These are phyloP conservation scores for Talaromyces amestolkiae DNA, from an alignment of 2,329 filamentous ascomycete genomes.

Conservation along the genomic window DNA sequence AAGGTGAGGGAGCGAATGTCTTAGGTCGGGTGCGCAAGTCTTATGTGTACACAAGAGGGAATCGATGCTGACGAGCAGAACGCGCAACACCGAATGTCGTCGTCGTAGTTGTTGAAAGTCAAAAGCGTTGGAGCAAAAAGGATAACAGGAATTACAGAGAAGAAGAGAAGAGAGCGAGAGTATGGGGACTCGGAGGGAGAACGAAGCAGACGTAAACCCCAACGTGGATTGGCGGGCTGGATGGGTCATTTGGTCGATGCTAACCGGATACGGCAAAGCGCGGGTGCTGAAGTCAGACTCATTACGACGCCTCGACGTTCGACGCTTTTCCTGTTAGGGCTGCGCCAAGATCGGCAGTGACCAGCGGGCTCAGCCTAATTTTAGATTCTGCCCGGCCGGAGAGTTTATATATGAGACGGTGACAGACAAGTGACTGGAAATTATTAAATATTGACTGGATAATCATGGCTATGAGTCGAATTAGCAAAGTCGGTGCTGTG, in stretches of 20 bases:
- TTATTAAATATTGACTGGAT: too few relatives aligned
- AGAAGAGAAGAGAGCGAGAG: background rate
- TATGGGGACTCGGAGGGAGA: background rate
- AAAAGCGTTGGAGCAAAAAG: background rate
- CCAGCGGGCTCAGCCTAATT: conserved; percentile 4
- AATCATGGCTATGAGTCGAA: background rate
- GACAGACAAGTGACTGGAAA: background rate
- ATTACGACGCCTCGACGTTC: conserved; percentile 19
- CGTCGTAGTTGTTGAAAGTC: background rate
- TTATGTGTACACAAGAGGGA: background rate
- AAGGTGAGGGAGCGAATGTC: background rate
- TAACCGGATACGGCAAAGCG: background rate
- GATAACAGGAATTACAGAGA: background rate
- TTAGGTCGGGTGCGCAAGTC: background rate
- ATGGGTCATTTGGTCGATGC: background rate
- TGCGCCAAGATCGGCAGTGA: conserved; percentile 16
- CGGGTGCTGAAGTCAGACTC: background rate
- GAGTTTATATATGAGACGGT: background rate
- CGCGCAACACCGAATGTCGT: background rate
- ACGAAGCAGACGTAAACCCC: conserved; percentile 12
- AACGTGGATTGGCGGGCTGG: conserved; percentile 17
- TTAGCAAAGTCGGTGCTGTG: background rate
- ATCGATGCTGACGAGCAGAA: background rate
- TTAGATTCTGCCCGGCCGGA: conserved; percentile 3
- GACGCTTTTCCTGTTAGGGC: conserved; percentile 4